These are phyloP conservation scores for Nicotiana undulata DNA, from an alignment of 257 asterid species.

Conservation along the genomic window DNA sequence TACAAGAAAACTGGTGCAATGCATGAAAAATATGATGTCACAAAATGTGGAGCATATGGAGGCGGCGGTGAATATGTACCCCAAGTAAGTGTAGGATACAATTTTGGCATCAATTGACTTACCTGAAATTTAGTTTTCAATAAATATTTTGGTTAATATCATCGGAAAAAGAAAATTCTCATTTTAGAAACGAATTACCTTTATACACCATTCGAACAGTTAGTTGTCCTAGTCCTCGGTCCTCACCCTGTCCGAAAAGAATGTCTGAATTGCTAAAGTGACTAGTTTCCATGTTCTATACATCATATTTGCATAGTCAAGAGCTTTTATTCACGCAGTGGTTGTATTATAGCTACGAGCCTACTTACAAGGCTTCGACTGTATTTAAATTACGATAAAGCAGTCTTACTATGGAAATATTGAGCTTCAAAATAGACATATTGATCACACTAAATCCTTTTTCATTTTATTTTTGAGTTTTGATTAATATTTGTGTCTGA, in stretches of 20 bases:
- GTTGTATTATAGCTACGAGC: background rate
- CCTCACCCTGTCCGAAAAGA: background rate
- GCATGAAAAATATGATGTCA: constrained; percentile 82
- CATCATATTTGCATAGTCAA: background rate
- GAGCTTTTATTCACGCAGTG: background rate
- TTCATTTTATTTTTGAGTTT: background rate
- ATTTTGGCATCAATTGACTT: background rate
- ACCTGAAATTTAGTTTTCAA: background rate
- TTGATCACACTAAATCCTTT: background rate
- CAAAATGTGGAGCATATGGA: constrained; percentile 66
- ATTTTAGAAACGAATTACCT: background rate
- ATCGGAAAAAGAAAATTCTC: background rate
- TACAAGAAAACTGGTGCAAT: constrained; percentile 63
- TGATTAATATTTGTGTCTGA: background rate
- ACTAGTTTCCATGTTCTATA: background rate
- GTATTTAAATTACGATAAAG: background rate
- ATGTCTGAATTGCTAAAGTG: background rate
- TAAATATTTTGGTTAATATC: background rate
- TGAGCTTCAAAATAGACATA: background rate
- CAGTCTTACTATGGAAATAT: background rate
- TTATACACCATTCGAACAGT: background rate
- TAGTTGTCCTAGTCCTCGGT: background rate
- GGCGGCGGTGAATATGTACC: constrained; percentile 92
- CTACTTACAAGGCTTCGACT: background rate
- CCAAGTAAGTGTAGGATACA: constrained; percentile 45